Conservation (phyloP, 176 grass and related monocot species). For the barley (Hordeum vulgare) region DNA sequence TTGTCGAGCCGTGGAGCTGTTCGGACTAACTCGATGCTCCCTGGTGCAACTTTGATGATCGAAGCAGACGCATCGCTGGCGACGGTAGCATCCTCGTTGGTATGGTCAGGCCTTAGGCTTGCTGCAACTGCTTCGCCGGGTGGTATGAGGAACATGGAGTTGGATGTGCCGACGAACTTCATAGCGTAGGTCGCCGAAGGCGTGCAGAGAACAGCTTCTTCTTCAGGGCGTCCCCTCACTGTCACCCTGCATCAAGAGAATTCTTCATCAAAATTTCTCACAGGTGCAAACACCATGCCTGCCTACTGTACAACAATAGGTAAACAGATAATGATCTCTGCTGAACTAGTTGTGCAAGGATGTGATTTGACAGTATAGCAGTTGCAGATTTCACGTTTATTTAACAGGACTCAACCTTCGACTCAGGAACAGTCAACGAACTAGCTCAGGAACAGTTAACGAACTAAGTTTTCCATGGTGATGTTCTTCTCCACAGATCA, state of each 20-base stretch:
- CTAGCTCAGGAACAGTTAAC: neutral
- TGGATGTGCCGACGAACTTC: constrained; percentile 94
- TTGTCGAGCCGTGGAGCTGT: constrained; percentile 78
- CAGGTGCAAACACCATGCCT: neutral
- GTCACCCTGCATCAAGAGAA: constrained; percentile 34
- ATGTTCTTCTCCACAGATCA: neutral
- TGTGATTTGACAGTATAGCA: neutral
- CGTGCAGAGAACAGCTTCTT: constrained; percentile 93
- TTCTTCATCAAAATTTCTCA: neutral
- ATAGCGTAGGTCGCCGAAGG: constrained; percentile 72
- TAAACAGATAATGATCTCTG: neutral
- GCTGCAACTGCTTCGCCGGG: constrained; percentile 23
- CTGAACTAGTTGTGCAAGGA: neutral
- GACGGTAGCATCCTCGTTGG: neutral
- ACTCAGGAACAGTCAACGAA: neutral
- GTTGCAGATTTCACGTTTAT: neutral
- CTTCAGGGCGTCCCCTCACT: constrained; percentile 54
- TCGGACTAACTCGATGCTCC: constrained; percentile 68
- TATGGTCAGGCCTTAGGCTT: neutral
- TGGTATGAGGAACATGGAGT: constrained; percentile 75
- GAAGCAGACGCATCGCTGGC: constrained; percentile 24
- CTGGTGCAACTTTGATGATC: constrained; percentile 66
- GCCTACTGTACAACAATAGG: neutral
- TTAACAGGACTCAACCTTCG: neutral
- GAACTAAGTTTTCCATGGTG: neutral